Evolutionary conservation across 768 basidiomycete species (phyloP), one percentile per base, ranked within the genome.

Genomic region (Tricholoma sp.): DNA sequence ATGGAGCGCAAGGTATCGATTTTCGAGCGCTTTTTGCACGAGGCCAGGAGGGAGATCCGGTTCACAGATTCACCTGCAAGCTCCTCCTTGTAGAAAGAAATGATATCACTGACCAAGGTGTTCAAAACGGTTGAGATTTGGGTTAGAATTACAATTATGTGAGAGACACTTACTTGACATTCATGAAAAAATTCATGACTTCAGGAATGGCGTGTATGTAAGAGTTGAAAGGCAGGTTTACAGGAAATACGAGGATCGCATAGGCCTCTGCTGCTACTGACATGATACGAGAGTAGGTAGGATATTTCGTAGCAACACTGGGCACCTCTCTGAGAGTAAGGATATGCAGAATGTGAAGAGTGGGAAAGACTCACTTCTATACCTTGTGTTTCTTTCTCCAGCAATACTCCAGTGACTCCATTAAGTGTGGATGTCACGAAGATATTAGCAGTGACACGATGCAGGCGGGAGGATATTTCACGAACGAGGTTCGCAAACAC

Each of bases 71-170:
- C 76, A 2, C 67, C 70, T 0, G 53, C 65, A 1, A 65, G 53
- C 51, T 77, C 76, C 65, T 78, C 76, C 55, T 77, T 70, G 52
- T 77, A 72, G 53, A 77, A 76, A 0, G 71, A 76, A 1, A 76
- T 59, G 29, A 76, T 60, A 34, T 78, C 75, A 55, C 75, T 77
- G 41, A n/a, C n/a, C 39, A 47, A 13, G 49, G 12, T 24, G 24
- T 24, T 24, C 4, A 24, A 4, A 29, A 6, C 5, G 48, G 28
- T 13, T 50, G 6, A 31, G 28, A 31, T 17, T 4, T 24, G 24
- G 31, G 32, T 18, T 13, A 10, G 7, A 6, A 31, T 9, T 12
- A 29, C 20, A n/a, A 24, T 15, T 24, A 11, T n/a, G n/a, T n/a
- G n/a, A n/a, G n/a, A 7, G 56, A 15, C 11, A 67, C 72, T 52